Evolutionary conservation across 164 flowering plant genomes (phyloP).

Genomic region (Berberis vulgaris): DNA sequence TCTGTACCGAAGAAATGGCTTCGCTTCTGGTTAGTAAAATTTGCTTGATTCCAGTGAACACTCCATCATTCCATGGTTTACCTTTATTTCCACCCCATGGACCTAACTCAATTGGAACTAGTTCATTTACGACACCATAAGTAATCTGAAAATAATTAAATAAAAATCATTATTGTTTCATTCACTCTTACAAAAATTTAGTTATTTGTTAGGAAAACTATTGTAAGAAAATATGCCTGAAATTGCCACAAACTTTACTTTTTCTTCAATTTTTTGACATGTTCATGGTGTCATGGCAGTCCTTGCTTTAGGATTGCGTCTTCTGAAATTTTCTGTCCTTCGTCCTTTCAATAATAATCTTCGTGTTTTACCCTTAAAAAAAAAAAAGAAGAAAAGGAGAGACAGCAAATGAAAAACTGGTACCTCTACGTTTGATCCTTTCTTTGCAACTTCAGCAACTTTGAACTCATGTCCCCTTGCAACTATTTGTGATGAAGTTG

Average conservation of each 20-base stretch:
- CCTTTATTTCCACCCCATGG: slow-evolving; percentile 97
- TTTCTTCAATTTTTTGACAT: too few relatives aligned
- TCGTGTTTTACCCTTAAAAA: background rate
- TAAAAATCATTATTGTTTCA: too few relatives aligned
- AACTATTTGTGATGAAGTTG: background rate
- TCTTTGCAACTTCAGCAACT: slow-evolving; percentile 24
- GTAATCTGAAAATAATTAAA: slow-evolving; percentile 21
- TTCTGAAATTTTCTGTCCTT: too few relatives aligned
- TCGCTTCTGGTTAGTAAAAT: slow-evolving; percentile 44
- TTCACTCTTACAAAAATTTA: background rate
- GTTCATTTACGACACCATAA: slow-evolving; percentile 45
- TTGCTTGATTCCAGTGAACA: slow-evolving; percentile 59
- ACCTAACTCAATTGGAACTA: slow-evolving; percentile 56
- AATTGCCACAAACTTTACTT: too few relatives aligned
- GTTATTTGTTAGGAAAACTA: too few relatives aligned
- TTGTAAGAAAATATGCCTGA: too few relatives aligned
- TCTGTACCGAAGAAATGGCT: slow-evolving; percentile 53
- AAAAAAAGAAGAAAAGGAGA: background rate
- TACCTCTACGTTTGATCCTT: slow-evolving; percentile 39
- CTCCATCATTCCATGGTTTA: slow-evolving; percentile 83
- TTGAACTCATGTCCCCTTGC: slow-evolving; percentile 9
- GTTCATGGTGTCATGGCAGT: too few relatives aligned
- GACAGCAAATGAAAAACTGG: background rate
- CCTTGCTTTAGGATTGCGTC: too few relatives aligned
- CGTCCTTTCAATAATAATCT: too few relatives aligned